Conservation (phyloP, 2,329 filamentous ascomycete genomes). For the Sporothrix schenckii region DNA sequence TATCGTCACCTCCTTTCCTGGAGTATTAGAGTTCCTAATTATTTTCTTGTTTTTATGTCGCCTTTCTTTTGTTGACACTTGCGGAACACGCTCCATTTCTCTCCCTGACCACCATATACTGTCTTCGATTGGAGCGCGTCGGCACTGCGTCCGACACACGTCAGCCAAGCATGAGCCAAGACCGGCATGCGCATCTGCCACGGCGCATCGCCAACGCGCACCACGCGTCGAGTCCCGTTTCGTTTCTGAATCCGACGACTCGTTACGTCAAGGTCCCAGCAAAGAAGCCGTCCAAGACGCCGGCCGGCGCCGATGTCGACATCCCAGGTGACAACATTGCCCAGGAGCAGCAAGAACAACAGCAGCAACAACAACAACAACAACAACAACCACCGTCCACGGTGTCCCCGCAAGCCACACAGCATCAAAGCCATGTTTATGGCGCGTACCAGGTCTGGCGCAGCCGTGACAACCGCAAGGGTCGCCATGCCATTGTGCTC, state of each 20-base stretch:
- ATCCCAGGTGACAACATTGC: background rate
- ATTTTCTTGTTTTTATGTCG: background rate
- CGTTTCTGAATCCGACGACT: constrained; percentile 37
- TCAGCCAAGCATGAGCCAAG: constrained; percentile 2
- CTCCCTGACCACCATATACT: background rate
- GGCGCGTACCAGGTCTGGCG: constrained; percentile 47
- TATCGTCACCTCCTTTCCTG: no score
- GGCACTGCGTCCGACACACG: background rate
- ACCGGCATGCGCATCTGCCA: constrained; percentile 24
- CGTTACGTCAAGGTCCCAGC: constrained; percentile 34
- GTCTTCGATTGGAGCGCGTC: background rate
- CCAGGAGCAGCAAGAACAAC: background rate
- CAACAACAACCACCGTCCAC: background rate
- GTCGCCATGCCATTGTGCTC: constrained; percentile 44
- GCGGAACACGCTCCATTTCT: background rate
- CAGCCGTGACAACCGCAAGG: constrained; percentile 50
- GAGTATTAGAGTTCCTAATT: no score
- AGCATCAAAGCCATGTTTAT: background rate
- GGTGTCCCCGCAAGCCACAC: background rate
- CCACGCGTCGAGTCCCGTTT: constrained; percentile 17
- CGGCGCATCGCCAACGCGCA: constrained; percentile 28
- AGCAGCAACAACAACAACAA: background rate
- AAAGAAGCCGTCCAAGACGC: background rate
- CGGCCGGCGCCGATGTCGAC: background rate
- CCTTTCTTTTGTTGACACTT: background rate